Base-by-base conservation (phyloP, 768 basidiomycete genomes). In the Lactarius pseudohatsudake region DNA sequence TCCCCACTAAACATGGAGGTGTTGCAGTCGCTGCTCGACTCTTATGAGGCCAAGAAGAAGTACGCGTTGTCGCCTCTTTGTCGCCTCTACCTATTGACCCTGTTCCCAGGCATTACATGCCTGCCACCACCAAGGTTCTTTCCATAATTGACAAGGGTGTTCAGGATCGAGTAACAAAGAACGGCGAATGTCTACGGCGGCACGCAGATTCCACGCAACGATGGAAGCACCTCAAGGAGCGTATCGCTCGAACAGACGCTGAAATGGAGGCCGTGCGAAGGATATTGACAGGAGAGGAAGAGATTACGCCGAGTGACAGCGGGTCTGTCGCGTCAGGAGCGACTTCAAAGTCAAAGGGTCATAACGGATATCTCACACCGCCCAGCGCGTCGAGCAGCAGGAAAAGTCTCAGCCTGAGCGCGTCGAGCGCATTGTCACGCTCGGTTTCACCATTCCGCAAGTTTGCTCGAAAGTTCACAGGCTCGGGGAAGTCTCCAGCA, bases 111-210 rank as follows among this genome's bases (percentile, higher is more conserved):
- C 94, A 97, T 75, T 98, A 98, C 75, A 88, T 94, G 79, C 97
- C 96, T 1, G 94, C 94, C 43, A 92, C 92, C 4, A 90, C 88
- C 8, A 95, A 96, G 74, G 95, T 96, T 57, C 82, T 98, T 30
- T 86, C 90, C 30, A 95, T 97, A 72, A 90, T 98, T 72, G 94
- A 94, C 75, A 97, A 94, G 76, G 95, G 95, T 30, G 91, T 98
- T 34, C 86, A 86, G 64, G 95, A 97, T 69, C 86, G 96, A 63
- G 89, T 94, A 6, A 98, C 96, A 26, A 96, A 94, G 84, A 98
- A 98, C 69, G 96, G 96, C 1, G 96, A 98, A 79, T 94, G 94
- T 40, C 78, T 98, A 58, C 84, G 96, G 67, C 82, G 94, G 71
- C 92, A 93, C 74, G 90, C 91, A 2, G 96, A 97, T 72, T 93